phyloP scores from a whole-genome alignment of 2,329 filamentous ascomycete species.

The Teratosphaeria pseudoeucalypti region DNA sequence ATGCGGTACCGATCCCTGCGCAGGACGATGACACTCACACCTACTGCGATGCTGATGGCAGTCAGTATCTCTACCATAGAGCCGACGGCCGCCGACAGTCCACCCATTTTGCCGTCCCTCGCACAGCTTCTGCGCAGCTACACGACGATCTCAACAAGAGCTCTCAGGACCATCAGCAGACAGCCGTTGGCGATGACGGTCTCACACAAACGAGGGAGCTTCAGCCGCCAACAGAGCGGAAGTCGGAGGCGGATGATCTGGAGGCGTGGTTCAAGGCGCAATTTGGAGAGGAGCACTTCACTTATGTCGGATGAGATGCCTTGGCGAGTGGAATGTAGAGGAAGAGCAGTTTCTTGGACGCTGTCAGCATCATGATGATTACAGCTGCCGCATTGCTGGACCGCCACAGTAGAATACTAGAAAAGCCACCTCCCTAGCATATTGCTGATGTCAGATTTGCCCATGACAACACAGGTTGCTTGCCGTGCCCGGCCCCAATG shows the following conservation, averaged over 20 bases:
- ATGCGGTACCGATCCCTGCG: not conserved
- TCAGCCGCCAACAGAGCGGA: not conserved
- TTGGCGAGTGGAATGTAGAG: not conserved
- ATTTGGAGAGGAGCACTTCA: slow-evolving; percentile 18
- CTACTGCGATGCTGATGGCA: not conserved
- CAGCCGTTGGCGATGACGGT: not conserved
- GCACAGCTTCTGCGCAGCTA: not conserved
- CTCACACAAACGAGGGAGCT: not conserved
- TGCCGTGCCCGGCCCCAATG: not conserved
- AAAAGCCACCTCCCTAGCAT: not conserved
- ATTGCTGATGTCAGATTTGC: not conserved
- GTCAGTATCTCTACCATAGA: not conserved
- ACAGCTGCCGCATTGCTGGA: not conserved
- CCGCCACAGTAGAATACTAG: not conserved
- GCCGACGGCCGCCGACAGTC: not conserved
- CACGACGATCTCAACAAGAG: not conserved
- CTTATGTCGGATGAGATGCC: slow-evolving; percentile 10
- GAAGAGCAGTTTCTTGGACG: not conserved
- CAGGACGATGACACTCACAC: not conserved
- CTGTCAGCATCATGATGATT: not conserved
- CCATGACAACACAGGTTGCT: not conserved
- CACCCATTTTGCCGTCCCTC: not conserved
- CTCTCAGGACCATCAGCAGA: not conserved
- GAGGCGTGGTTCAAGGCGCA: slow-evolving; percentile 19
- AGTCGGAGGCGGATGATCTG: slow-evolving; percentile 4